Conservation (phyloP, 257 asterid species). For the Petunia secreta region DNA sequence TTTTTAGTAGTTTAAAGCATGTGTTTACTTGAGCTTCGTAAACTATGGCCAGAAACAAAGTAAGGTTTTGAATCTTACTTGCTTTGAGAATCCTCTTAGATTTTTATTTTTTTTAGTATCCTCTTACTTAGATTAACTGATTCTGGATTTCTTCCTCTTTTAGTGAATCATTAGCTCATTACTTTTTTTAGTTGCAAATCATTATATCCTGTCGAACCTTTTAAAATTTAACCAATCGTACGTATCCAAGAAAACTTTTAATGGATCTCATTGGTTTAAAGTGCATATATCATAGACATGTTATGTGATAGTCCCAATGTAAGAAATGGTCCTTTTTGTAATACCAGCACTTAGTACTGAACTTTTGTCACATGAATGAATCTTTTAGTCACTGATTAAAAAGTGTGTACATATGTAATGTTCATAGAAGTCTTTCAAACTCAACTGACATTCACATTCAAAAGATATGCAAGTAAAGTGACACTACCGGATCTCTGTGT, state of each 20-base stretch:
- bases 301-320: not conserved
- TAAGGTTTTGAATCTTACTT: not conserved
- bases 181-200: not conserved
- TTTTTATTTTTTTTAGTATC: not conserved
- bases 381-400: not conserved
- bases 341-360: not conserved
- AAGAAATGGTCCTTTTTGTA: not conserved
- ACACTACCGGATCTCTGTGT: not conserved
- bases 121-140: not conserved
- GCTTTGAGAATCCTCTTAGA: not conserved
- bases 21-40: constrained; percentile 15
- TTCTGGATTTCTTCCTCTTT: not conserved
- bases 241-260: not conserved
- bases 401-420: not conserved
- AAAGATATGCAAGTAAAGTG: not conserved
- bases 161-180: not conserved
- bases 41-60: not conserved
- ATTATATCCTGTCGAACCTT: not conserved
- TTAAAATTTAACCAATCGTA: not conserved
- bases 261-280: not conserved
- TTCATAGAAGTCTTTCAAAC: not conserved
- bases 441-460: not conserved
- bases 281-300: not conserved
- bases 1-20: not conserved
- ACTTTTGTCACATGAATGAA: not conserved